Base-by-base conservation (phyloP, 2,329 filamentous ascomycete species). In the Tolypocladium inflatum region DNA sequence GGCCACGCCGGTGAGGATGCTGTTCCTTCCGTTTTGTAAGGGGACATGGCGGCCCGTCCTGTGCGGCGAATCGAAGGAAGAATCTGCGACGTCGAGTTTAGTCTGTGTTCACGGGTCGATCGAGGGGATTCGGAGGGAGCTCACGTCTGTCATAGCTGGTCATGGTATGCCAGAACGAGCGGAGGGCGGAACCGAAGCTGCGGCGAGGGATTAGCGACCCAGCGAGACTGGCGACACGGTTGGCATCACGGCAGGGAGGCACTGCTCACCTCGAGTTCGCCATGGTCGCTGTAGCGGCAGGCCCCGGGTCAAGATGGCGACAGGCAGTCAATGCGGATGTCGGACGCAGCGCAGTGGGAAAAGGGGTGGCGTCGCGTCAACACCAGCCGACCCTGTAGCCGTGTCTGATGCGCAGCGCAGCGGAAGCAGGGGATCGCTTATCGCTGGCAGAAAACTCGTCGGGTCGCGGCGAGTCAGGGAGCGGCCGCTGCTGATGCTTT, bases 121-220 rank as follows among this genome's bases (percentile, higher is more conserved):
- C 26, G 15, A 17, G 41, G 48, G 21, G 55, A 59, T 41, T 51
- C 30, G 56, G 61, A 43, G 55, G 33, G n/a, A 35, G 61, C 84
- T 70, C 76, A 87, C 84, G 84, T 75, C 84, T 76, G 72, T 87
- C 84, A 77, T 87, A 79, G 66, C 84, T 87, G 74, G 84, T 87
- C 83, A 87, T 94, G 66, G 89, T 85, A 80, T 97, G 94, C 94
- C 94, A 99, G 78, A 99, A 93, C 62, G 89, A 89, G 75, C 89
- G 89, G 75, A 94, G 89, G 74, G 88, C 85, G 66, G 82, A 82
- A 66, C 84, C 81, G 69, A 93, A 74, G 68, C 87, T 87, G 55
- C 11, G 17, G 11, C 10, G 35, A 43, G 15, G 64, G 21, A 55
- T 69, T 63, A 68, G 63, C 58, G 55, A 61, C 23, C 10, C 50